Percentiles rank a stretch among this genome's conserved stretches.
Conservation (phyloP, 2,329 filamentous ascomycete species). For the Scedosporium dehoogii region DNA sequence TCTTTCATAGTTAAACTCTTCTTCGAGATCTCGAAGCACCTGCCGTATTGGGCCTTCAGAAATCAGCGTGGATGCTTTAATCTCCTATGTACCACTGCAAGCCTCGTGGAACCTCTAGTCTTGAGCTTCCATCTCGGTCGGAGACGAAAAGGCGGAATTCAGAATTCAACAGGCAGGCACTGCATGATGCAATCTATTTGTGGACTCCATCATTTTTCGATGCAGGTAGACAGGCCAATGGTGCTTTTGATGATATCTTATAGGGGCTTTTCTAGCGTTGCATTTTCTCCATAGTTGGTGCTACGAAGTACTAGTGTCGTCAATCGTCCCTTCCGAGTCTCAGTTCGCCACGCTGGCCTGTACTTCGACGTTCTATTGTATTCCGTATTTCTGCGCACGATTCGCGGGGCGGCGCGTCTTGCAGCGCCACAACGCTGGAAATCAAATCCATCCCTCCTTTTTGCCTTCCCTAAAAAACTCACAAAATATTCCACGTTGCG, state of each 20-base stretch:
- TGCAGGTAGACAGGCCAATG: background rate
- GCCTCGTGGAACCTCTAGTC: too few species aligned
- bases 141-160: background rate
- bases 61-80: too few species aligned
- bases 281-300: background rate
- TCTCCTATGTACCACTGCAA: too few species aligned
- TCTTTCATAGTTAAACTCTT: too few species aligned
- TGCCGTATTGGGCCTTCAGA: too few species aligned
- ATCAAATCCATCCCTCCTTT: background rate
- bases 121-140: too few species aligned
- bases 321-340: background rate
- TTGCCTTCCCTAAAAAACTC: background rate
- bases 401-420: background rate
- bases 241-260: background rate
- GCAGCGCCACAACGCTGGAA: slow-evolving; percentile 1
- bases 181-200: slow-evolving; percentile 1
- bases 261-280: background rate
- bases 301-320: background rate
- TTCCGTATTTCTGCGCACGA: background rate
- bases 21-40: too few species aligned
- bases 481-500: background rate
- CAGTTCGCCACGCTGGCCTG: background rate
- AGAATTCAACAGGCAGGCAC: background rate
- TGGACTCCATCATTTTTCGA: background rate
- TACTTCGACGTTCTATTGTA: background rate